Conservation (phyloP, 352 stramenopile genomes). For the Pythium monospermum region DNA sequence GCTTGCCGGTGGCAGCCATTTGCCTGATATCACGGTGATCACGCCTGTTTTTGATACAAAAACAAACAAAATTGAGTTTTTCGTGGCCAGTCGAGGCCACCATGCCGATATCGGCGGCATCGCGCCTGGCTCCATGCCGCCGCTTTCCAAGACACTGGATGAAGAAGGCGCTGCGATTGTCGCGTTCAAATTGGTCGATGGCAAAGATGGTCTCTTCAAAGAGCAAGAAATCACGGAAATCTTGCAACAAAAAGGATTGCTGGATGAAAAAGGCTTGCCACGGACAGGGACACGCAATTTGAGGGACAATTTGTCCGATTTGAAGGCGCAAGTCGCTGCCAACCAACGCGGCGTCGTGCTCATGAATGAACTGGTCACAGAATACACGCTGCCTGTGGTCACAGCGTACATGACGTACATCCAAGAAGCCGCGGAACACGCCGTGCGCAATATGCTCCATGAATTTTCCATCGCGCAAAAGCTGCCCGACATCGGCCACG, state of each 20-base stretch:
- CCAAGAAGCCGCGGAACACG: conserved; percentile 92
- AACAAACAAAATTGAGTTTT: conserved; percentile 94
- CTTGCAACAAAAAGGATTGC: conserved; percentile 86
- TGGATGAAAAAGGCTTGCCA: conserved; percentile 73
- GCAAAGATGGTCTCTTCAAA: conserved; percentile 91
- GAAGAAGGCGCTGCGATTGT: conserved; percentile 99
- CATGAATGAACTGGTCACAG: conserved; percentile 91
- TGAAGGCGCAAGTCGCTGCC: conserved; percentile 97
- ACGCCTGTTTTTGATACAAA: conserved; percentile 97
- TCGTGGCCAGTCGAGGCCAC: conserved; percentile 97
- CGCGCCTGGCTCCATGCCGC: conserved; percentile 93
- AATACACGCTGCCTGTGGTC: conserved; percentile 95
- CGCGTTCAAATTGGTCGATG: conserved; percentile 98
- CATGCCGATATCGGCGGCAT: conserved; percentile 98
- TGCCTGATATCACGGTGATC: conserved; percentile 99
- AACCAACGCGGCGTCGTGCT: conserved; percentile 96
- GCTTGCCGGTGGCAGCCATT: conserved; percentile 93
- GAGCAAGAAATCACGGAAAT: conserved; percentile 96
- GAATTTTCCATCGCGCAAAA: conserved; percentile 83
- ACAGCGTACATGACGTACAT: conserved; percentile 99
- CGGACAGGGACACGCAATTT: conserved; percentile 94
- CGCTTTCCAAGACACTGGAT: conserved; percentile 92
- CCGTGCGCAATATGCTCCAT: conserved; percentile 95
- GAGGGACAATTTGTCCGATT: conserved; percentile 96
- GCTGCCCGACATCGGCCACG: conserved; percentile 77